These are phyloP conservation scores for Rosa hybrid DNA, from an alignment of 331 rosid genomes.

Conservation along the genomic window DNA sequence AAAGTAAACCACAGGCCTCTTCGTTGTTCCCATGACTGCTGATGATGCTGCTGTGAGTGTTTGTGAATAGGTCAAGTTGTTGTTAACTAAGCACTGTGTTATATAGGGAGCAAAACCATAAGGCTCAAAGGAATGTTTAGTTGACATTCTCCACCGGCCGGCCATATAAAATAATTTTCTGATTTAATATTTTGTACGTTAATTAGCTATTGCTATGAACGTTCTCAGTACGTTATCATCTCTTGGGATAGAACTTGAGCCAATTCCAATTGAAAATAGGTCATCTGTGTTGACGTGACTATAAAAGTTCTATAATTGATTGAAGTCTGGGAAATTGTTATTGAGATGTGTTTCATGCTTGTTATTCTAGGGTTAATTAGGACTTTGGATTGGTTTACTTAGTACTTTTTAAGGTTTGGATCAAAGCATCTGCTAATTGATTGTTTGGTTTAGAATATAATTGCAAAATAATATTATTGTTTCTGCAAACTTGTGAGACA, in stretches of 20 bases:
- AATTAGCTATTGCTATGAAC: neutral
- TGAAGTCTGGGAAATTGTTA: neutral
- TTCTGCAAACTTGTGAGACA: neutral
- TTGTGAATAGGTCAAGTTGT: neutral
- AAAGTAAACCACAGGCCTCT: neutral
- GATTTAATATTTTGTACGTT: neutral
- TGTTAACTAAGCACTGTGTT: neutral
- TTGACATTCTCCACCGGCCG: constrained; percentile 6
- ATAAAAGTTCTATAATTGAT: neutral
- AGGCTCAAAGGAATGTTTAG: neutral
- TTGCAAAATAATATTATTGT: neutral
- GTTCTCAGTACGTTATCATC: neutral
- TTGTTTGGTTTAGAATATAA: neutral
- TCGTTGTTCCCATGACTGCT: neutral
- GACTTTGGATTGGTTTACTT: neutral
- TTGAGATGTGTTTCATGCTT: neutral
- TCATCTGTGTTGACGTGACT: neutral
- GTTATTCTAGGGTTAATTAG: too few relatives aligned
- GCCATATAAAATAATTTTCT: neutral
- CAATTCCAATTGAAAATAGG: neutral
- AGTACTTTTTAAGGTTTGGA: neutral
- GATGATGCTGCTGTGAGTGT: neutral
- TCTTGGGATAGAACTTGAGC: neutral
- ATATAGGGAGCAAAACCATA: neutral
- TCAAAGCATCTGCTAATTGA: neutral